Conservation (phyloP, 129 eudicot species). For the Lactuca sativa region DNA sequence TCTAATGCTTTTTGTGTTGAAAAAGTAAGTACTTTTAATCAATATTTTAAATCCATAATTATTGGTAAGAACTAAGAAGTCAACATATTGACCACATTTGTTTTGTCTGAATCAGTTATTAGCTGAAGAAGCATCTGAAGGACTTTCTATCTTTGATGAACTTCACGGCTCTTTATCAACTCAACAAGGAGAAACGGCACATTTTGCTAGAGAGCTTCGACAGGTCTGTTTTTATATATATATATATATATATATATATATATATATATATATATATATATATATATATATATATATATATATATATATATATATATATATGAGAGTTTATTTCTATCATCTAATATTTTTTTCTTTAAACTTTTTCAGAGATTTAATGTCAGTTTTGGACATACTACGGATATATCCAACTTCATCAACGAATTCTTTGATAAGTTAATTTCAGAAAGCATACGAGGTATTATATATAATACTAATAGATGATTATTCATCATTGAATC, state of each 20-base stretch:
- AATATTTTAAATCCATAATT: no score
- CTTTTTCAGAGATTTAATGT: slow-evolving; percentile 64
- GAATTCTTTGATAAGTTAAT: slow-evolving; percentile 60
- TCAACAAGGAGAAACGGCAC: slow-evolving; percentile 83
- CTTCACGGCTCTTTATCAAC: slow-evolving; percentile 59
- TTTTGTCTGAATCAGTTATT: slow-evolving; percentile 39
- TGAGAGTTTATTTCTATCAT: background rate
- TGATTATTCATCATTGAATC: background rate
- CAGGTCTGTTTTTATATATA: slow-evolving; percentile 43
- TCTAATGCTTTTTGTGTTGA: slow-evolving; percentile 48
- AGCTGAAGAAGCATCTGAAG: slow-evolving; percentile 57
- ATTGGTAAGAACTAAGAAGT: no score
- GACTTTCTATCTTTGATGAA: slow-evolving; percentile 56
- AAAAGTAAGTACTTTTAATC: slow-evolving; percentile 43
- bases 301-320: background rate
- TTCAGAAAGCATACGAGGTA: slow-evolving; percentile 78
- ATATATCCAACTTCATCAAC: slow-evolving; percentile 49
- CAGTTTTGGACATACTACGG: slow-evolving; percentile 49
- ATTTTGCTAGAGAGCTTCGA: slow-evolving; percentile 83
- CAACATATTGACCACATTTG: background rate
- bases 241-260: background rate
- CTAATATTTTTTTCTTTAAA: background rate
- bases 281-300: background rate
- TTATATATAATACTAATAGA: background rate
- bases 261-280: background rate